These are phyloP conservation scores for Geotrichum australiense DNA, from an alignment of 1,139 yeast genomes.

Conservation along the genomic window DNA sequence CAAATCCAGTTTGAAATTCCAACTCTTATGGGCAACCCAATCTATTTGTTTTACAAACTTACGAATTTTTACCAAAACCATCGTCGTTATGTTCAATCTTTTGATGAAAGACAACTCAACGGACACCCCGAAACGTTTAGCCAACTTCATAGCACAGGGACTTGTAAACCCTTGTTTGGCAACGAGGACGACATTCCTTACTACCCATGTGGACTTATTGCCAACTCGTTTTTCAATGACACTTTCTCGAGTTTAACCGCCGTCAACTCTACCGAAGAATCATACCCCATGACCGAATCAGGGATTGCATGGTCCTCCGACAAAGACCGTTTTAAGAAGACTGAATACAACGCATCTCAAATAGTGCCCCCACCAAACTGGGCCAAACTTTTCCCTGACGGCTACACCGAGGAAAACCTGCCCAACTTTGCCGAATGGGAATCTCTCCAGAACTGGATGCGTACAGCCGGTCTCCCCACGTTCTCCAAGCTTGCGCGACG, in stretches of 20 bases:
- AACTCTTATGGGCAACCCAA: constrained; percentile 61
- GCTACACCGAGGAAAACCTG: constrained; percentile 74
- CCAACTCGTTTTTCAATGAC: constrained; percentile 88
- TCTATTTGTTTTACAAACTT: constrained; percentile 71
- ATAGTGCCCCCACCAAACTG: constrained; percentile 96
- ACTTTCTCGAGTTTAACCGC: constrained; percentile 52
- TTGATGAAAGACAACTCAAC: constrained; percentile 80
- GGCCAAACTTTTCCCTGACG: constrained; percentile 73
- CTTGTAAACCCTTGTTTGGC: constrained; percentile 74
- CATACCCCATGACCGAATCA: constrained; percentile 55
- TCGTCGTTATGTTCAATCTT: constrained; percentile 85
- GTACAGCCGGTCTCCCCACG: constrained; percentile 80
- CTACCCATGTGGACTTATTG: constrained; percentile 95
- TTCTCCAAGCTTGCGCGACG: constrained; percentile 77
- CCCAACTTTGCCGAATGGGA: constrained; percentile 76
- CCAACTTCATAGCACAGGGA: constrained; percentile 66
- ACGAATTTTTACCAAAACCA: constrained; percentile 87
- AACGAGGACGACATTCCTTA: constrained; percentile 47
- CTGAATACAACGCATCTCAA: constrained; percentile 58
- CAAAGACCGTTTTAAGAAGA: constrained; percentile 67
- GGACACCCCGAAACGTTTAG: constrained; percentile 57
- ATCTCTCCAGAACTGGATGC: constrained; percentile 96
- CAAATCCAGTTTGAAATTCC: constrained; percentile 75
- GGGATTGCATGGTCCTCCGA: constrained; percentile 89
- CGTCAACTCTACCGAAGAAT: constrained; percentile 38